Evolutionary conservation across 2,329 filamentous ascomycete genomes (phyloP).

Genomic region (Drechslera avenae): DNA sequence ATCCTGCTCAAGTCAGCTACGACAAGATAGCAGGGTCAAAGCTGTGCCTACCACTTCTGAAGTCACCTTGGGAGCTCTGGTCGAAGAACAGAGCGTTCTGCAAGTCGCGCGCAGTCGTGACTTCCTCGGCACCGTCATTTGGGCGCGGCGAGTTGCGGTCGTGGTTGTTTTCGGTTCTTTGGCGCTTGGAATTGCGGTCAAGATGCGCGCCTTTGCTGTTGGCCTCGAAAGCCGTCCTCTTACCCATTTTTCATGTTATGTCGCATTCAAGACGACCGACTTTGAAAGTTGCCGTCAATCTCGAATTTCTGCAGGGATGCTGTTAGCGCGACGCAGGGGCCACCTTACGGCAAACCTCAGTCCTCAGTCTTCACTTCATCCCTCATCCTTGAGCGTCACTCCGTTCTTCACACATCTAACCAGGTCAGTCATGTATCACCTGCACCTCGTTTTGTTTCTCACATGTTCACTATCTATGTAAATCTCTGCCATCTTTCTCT

Average conservation of each 20-base stretch:
- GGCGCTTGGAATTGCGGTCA: constrained; percentile 40
- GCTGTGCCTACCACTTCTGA: constrained; percentile 35
- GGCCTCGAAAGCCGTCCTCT: constrained; percentile 42
- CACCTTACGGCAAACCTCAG: constrained; percentile 8
- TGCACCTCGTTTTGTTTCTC: no score
- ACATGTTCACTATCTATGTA: no score
- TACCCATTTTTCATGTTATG: constrained; percentile 32
- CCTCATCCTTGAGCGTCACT: no score
- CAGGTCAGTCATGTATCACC: no score
- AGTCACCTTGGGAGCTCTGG: constrained; percentile 37
- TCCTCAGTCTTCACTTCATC: background rate
- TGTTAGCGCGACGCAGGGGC: constrained; percentile 11
- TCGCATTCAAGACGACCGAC: constrained; percentile 12
- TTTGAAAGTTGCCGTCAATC: constrained; percentile 24
- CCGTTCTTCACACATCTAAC: no score
- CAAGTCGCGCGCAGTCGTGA: constrained; percentile 43
- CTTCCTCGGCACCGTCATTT: constrained; percentile 32
- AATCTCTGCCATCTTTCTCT: no score
- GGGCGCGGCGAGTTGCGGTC: constrained; percentile 35
- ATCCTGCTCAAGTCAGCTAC: constrained; percentile 53
- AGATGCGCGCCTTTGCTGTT: constrained; percentile 26
- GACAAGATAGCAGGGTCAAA: background rate
- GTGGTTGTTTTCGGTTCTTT: constrained; percentile 31
- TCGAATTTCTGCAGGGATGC: constrained; percentile 21
- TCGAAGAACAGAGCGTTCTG: constrained; percentile 46